phyloP scores from a whole-genome alignment of 176 grass and related monocot genomes.

The Eragrostis nindensis region DNA sequence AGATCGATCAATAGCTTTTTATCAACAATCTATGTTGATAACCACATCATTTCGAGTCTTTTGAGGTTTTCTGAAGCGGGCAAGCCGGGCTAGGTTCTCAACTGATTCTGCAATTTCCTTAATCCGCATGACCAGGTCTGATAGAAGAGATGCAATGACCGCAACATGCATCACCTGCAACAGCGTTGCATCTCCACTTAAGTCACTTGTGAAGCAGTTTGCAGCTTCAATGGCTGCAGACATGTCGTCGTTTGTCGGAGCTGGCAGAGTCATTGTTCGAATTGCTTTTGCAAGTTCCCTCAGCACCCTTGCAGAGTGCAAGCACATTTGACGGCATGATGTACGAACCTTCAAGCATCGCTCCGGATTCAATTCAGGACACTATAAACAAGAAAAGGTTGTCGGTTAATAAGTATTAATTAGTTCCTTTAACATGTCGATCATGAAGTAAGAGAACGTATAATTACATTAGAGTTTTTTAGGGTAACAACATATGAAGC shows the following conservation, averaged over 20 bases:
- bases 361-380: constrained; percentile 48
- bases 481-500: constrained; percentile 62
- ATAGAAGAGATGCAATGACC: constrained; percentile 65
- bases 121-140: constrained; percentile 58
- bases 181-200: constrained; percentile 40
- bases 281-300: constrained; percentile 62
- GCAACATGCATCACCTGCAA: constrained; percentile 62
- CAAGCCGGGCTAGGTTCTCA: constrained; percentile 59
- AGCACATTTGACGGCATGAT: constrained; percentile 69
- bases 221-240: constrained; percentile 48
- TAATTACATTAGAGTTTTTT: constrained; percentile 53
- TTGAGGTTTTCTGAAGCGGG: constrained; percentile 52
- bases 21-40: constrained; percentile 43
- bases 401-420: not conserved
- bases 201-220: constrained; percentile 16
- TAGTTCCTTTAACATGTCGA: not conserved
- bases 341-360: constrained; percentile 45
- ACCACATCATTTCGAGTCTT: constrained; percentile 37
- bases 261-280: constrained; percentile 50
- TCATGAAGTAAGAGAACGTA: not conserved
- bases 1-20: not conserved
- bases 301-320: constrained; percentile 62
- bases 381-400: constrained; percentile 27
- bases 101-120: constrained; percentile 56
- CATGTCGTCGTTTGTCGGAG: constrained; percentile 42